Evolutionary conservation across 805 yeast genomes (phyloP).

Genomic region (Saccharomycopsis microspora): DNA sequence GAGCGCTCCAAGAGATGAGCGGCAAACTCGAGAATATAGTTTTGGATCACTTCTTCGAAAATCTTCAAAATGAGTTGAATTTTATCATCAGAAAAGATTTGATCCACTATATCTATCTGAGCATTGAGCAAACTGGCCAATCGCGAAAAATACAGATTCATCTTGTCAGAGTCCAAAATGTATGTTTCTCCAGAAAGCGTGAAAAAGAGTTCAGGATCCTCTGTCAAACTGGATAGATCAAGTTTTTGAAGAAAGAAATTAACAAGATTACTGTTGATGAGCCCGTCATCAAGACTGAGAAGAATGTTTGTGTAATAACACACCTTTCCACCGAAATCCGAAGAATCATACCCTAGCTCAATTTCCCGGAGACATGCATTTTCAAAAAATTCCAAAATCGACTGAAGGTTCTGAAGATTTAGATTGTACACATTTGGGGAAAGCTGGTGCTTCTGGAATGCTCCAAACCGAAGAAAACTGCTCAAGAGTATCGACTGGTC

Average conservation of each 20-base stretch:
- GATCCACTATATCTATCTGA: conserved; percentile 27
- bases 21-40: conserved; percentile 23
- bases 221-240: conserved; percentile 26
- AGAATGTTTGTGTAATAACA: conserved; percentile 24
- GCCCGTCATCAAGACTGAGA: conserved; percentile 25
- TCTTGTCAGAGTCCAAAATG: conserved; percentile 18
- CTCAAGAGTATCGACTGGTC: conserved; percentile 37
- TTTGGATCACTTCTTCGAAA: conserved; percentile 28
- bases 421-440: conserved; percentile 24
- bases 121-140: conserved; percentile 24
- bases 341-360: conserved; percentile 41
- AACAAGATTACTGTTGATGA: conserved; percentile 27
- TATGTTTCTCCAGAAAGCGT: conserved; percentile 12
- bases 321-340: conserved; percentile 29
- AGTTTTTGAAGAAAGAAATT: conserved; percentile 29
- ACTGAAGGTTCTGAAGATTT: conserved; percentile 28
- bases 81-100: conserved; percentile 24
- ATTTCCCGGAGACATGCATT: conserved; percentile 61
- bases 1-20: conserved; percentile 19
- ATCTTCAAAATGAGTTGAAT: conserved; percentile 29
- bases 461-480: conserved; percentile 30
- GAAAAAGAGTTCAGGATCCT: conserved; percentile 23
- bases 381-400: conserved; percentile 57
- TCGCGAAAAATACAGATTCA: conserved; percentile 20
- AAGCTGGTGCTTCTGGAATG: conserved; percentile 22